phyloP scores from a whole-genome alignment of 495 filamentous ascomycete species.

The Xylaria intraflava region DNA sequence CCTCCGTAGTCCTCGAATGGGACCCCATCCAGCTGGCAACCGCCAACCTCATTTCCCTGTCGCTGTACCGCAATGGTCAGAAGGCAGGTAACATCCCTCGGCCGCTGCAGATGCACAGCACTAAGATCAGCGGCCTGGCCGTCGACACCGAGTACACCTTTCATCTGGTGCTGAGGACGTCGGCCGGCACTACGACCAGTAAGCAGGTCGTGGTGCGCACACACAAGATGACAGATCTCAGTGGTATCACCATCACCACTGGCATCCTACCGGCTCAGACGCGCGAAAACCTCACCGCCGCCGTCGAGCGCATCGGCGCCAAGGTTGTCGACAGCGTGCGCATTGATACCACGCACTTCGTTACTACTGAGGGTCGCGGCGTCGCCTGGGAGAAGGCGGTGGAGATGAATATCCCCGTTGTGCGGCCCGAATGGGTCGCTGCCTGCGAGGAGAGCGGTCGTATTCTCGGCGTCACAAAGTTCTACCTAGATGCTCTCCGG shows the following conservation, averaged over 20 bases:
- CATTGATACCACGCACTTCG: constrained; percentile 98
- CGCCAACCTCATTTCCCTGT: constrained; percentile 78
- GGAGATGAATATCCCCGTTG: constrained; percentile 97
- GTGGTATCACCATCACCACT: constrained; percentile 90
- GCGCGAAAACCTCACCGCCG: constrained; percentile 63
- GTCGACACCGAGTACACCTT: constrained; percentile 95
- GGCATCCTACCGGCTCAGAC: constrained; percentile 73
- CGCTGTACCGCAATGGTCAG: constrained; percentile 87
- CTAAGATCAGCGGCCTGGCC: constrained; percentile 94
- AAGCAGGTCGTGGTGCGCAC: constrained; percentile 82
- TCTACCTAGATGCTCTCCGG: constrained; percentile 78
- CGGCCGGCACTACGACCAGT: constrained; percentile 77
- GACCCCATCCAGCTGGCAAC: constrained; percentile 91
- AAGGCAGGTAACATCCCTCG: constrained; percentile 92
- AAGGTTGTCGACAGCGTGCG: constrained; percentile 85
- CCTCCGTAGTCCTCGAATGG: constrained; percentile 95
- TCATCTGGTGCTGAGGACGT: constrained; percentile 83
- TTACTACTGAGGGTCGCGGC: constrained; percentile 91
- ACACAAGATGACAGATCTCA: constrained; percentile 98
- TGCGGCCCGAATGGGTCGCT: constrained; percentile 95
- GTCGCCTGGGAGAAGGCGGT: constrained; percentile 89
- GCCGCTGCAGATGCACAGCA: constrained; percentile 76
- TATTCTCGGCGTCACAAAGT: constrained; percentile 89
- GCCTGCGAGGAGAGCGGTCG: constrained; percentile 89
- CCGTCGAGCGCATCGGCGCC: constrained; percentile 83